Conservation (phyloP, 768 basidiomycete species). For the Lyophyllum shimeji region DNA sequence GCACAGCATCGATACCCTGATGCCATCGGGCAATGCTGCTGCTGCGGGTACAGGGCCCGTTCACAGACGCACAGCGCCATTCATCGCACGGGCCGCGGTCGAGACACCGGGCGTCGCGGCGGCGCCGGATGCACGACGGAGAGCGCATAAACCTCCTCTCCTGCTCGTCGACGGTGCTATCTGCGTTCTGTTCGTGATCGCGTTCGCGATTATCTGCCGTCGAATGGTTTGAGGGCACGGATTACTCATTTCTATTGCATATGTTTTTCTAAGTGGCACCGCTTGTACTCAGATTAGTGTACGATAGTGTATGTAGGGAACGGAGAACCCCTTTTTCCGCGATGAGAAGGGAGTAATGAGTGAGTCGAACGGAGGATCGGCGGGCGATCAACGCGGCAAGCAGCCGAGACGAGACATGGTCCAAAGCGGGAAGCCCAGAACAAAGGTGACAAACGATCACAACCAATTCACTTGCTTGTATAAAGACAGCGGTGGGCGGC, state of each 20-base stretch:
- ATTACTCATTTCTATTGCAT: slow-evolving; percentile 9
- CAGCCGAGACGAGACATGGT: slow-evolving; percentile 20
- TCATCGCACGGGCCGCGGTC: slow-evolving; percentile 9
- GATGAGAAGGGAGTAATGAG: neutral
- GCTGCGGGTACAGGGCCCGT: neutral
- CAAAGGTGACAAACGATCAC: slow-evolving; percentile 8
- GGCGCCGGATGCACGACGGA: slow-evolving; percentile 14
- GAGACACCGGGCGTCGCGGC: slow-evolving; percentile 10
- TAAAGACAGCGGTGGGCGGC: neutral
- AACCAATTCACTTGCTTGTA: neutral
- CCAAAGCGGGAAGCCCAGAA: neutral
- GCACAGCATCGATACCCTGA: slow-evolving; percentile 12
- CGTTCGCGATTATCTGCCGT: slow-evolving; percentile 67
- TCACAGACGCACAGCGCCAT: slow-evolving; percentile 10
- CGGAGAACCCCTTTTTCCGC: neutral
- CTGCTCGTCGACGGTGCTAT: slow-evolving; percentile 69
- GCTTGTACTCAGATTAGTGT: slow-evolving; percentile 9
- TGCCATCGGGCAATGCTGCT: slow-evolving; percentile 5
- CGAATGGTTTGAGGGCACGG: slow-evolving; percentile 40
- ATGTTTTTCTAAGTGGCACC: neutral
- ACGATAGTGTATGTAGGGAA: neutral
- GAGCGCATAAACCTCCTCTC: slow-evolving; percentile 48
- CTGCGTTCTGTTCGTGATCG: slow-evolving; percentile 66
- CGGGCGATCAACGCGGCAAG: neutral
- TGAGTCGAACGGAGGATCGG: neutral